Percentiles rank a stretch among this genome's conserved stretches.
Conservation (phyloP, 2,329 filamentous ascomycete species). For the Remersonia thermophila region DNA sequence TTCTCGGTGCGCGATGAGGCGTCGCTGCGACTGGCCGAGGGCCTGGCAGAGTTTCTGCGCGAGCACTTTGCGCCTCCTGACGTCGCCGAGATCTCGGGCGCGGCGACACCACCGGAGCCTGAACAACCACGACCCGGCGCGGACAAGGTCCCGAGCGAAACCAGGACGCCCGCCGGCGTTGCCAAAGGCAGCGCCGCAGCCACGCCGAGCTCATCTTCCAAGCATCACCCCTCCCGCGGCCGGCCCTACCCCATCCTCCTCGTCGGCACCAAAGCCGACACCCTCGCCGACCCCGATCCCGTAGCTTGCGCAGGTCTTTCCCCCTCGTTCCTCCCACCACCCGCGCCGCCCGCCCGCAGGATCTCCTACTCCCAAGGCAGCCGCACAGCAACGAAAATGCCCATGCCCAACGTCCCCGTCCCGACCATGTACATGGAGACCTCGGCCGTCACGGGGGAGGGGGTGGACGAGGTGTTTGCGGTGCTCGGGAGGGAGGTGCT, state of each 20-base stretch:
- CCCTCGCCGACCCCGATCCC: conserved; percentile 12
- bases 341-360: background rate
- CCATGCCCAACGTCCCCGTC: background rate
- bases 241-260: conserved; percentile 24
- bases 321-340: background rate
- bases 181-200: background rate
- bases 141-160: too few relatives aligned
- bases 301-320: too few relatives aligned
- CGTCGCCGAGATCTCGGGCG: too few relatives aligned
- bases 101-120: background rate
- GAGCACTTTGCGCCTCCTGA: conserved; percentile 7
- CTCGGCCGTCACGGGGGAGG: conserved; percentile 25
- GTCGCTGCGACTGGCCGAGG: conserved; percentile 19
- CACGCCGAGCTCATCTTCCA: too few relatives aligned
- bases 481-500: conserved; percentile 24
- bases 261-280: conserved; percentile 26
- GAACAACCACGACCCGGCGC: too few relatives aligned
- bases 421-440: conserved; percentile 21
- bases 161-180: background rate
- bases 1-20: conserved; percentile 21
- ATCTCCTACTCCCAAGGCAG: conserved; percentile 24
- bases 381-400: conserved; percentile 11
- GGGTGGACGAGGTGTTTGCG: conserved; percentile 24
- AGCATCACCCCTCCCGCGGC: background rate
- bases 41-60: conserved; percentile 18